Conservation (phyloP, 2,329 filamentous ascomycete genomes). For the Penicillium sp. region DNA sequence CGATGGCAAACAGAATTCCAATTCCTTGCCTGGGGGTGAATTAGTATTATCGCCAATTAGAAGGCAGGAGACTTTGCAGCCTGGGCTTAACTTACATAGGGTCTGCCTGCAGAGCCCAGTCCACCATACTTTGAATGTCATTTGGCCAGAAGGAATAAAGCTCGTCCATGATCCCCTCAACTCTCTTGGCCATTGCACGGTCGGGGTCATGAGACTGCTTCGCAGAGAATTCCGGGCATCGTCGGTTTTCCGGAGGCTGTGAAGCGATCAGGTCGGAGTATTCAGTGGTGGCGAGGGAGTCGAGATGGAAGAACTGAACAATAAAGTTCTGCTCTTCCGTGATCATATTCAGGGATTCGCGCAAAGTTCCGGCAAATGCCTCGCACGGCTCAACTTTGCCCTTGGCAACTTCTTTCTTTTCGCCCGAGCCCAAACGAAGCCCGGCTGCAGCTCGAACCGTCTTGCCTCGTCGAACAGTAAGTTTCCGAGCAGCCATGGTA, state of each 20-base stretch:
- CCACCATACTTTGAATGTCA: conserved; percentile 77
- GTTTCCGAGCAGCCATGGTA: conserved; percentile 77
- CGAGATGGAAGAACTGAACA: conserved; percentile 94
- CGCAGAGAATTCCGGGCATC: conserved; percentile 72
- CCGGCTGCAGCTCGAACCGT: conserved; percentile 58
- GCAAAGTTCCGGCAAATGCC: conserved; percentile 76
- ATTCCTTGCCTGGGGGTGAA: conserved; percentile 72
- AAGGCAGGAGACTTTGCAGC: too few species aligned
- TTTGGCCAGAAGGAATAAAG: conserved; percentile 81
- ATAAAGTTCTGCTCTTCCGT: conserved; percentile 96
- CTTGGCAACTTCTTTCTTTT: conserved; percentile 55
- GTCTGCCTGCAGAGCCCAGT: conserved; percentile 81
- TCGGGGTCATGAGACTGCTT: conserved; percentile 86
- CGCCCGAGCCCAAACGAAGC: conserved; percentile 50
- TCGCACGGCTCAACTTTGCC: conserved; percentile 76
- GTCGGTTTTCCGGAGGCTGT: conserved; percentile 68
- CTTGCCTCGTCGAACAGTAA: conserved; percentile 93
- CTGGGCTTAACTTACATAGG: conserved; percentile 70
- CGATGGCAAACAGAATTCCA: conserved; percentile 79
- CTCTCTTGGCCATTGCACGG: conserved; percentile 78
- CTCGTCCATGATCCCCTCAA: conserved; percentile 86
- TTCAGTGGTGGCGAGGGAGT: conserved; percentile 78
- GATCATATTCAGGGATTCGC: conserved; percentile 80
- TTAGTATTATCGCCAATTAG: conserved; percentile 25
- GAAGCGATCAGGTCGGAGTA: conserved; percentile 79